These are phyloP conservation scores for Xerophyta viscosa DNA, from an alignment of 106 monocot species.

Conservation along the genomic window DNA sequence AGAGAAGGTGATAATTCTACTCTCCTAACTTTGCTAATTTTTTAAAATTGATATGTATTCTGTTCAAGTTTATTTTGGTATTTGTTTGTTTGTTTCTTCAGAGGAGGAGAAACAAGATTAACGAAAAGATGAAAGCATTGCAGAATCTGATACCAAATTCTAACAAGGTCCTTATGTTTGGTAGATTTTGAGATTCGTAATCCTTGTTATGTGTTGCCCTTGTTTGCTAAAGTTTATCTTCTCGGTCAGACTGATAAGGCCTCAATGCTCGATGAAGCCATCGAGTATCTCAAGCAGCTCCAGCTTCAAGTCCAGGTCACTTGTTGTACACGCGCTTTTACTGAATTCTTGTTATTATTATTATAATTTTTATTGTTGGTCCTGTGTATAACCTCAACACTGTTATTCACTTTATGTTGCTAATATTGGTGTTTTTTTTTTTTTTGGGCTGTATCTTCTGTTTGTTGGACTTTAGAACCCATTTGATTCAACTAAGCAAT, in stretches of 20 bases:
- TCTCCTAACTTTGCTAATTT: not conserved
- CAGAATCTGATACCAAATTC: slow-evolving; percentile 18
- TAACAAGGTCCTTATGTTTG: slow-evolving; percentile 8
- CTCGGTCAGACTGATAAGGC: slow-evolving; percentile 1
- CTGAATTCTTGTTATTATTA: no score
- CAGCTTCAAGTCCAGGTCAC: slow-evolving; percentile 29
- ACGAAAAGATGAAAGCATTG: slow-evolving; percentile 11
- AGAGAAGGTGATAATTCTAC: not conserved
- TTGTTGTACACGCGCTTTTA: no score
- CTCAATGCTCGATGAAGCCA: slow-evolving; percentile 20
- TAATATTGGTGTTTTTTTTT: no score
- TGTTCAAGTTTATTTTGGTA: not conserved
- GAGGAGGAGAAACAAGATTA: slow-evolving; percentile 21
- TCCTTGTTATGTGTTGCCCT: not conserved
- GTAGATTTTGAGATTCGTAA: not conserved
- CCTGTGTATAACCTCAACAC: no score
- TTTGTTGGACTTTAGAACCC: no score
- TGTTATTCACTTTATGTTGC: no score
- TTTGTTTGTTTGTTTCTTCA: not conserved
- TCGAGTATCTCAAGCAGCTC: slow-evolving; percentile 26
- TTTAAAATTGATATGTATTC: not conserved
- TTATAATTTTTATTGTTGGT: no score
- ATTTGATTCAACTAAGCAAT: no score
- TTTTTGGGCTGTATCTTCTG: no score
- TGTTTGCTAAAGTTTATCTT: not conserved